Evolutionary conservation across 306 rosid species (phyloP).

Genomic region (Castanea sativa): DNA sequence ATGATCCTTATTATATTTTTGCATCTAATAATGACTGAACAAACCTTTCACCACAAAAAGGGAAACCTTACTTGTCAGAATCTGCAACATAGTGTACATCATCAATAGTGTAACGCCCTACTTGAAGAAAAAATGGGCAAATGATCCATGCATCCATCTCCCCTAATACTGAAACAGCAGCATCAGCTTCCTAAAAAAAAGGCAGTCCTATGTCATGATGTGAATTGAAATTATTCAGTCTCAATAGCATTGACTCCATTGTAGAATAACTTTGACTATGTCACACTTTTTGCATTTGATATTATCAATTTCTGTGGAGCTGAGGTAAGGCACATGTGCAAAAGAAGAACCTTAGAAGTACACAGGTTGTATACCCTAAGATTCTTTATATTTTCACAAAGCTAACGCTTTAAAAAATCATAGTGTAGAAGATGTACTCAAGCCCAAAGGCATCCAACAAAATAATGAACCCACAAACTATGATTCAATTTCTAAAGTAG

Average conservation of each 20-base stretch:
- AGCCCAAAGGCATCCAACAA: no score
- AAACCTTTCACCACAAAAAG: conserved; percentile 7
- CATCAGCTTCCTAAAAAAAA: conserved; percentile 82
- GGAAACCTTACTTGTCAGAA: conserved; percentile 60
- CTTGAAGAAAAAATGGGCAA: conserved; percentile 95
- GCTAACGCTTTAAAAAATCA: no score
- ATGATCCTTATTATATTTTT: conserved; percentile 21
- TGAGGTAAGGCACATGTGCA: not conserved
- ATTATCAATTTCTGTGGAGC: no score
- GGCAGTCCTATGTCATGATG: conserved; percentile 16
- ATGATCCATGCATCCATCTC: conserved; percentile 97
- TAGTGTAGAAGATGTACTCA: no score
- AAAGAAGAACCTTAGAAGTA: not conserved
- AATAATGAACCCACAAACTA: no score
- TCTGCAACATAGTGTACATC: conserved; percentile 92
- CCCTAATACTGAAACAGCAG: conserved; percentile 78
- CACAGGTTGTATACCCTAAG: no score
- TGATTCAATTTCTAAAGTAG: no score
- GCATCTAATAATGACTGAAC: conserved; percentile 12
- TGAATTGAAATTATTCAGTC: conserved; percentile 27
- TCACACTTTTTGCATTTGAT: not conserved
- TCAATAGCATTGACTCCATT: conserved; percentile 9
- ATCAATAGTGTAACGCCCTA: conserved; percentile 84
- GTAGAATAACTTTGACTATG: conserved; percentile 62
- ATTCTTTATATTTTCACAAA: no score